A percentile compares a stretch with the other conserved stretches of the same genome.
Evolutionary conservation across 345 rosid genomes (phyloP).

Genomic region (Ricinus communis): DNA sequence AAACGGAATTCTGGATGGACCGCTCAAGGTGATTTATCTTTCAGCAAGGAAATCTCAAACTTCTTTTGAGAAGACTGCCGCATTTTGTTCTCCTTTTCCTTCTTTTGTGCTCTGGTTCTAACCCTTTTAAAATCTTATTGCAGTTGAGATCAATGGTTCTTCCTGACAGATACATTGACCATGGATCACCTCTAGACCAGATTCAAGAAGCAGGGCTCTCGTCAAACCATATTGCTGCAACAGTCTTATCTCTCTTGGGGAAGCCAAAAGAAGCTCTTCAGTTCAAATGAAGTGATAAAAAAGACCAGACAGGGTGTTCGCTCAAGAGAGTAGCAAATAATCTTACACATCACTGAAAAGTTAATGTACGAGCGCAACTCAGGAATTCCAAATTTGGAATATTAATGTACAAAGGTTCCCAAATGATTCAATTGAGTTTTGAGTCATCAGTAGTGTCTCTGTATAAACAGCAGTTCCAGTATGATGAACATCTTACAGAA

Average conservation of each 20-base stretch:
- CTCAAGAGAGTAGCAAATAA: neutral
- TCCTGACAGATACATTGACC: constrained; percentile 73
- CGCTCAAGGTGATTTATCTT: constrained; percentile 54
- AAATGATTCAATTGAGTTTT: neutral
- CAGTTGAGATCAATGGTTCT: constrained; percentile 72
- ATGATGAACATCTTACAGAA: neutral
- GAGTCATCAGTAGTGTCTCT: neutral
- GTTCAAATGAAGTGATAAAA: constrained; percentile 37
- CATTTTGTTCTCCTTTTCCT: neutral
- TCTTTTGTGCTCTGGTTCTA: neutral
- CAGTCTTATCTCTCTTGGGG: constrained; percentile 59
- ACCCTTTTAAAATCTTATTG: constrained; percentile 12
- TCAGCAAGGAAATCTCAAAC: constrained; percentile 3
- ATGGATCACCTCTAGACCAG: constrained; percentile 60
- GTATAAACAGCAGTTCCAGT: neutral
- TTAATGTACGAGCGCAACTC: neutral
- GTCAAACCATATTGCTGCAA: constrained; percentile 56
- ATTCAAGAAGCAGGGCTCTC: constrained; percentile 63
- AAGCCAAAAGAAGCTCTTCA: constrained; percentile 55
- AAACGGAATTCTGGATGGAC: constrained; percentile 70
- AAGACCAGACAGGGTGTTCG: constrained; percentile 7
- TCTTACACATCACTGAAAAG: neutral
- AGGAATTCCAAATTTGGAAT: constrained; percentile 2
- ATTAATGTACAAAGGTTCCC: constrained; percentile 7
- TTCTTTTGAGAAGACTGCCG: neutral